A percentile compares a stretch with the other conserved stretches of the same genome.
These are phyloP conservation scores for Draba incana DNA, from an alignment of 345 rosid genomes.

Conservation along the genomic window DNA sequence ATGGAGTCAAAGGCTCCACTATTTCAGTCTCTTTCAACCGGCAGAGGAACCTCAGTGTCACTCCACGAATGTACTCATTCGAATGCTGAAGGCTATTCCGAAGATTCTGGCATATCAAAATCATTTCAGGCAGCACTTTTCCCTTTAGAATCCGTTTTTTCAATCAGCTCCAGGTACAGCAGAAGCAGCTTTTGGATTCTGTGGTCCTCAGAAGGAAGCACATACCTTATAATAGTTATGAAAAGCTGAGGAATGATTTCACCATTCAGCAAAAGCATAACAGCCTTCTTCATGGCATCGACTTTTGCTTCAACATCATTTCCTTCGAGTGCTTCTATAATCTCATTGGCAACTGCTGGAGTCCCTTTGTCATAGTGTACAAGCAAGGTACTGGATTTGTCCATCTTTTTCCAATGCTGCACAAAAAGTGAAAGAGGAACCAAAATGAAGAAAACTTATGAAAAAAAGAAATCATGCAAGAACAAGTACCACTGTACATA, in stretches of 20 bases:
- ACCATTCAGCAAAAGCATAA: constrained; percentile 85
- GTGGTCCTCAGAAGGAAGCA: constrained; percentile 88
- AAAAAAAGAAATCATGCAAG: constrained; percentile 2
- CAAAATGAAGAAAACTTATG: not conserved
- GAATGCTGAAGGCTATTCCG: constrained; percentile 90
- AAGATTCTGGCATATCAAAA: constrained; percentile 84
- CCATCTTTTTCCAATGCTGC: constrained; percentile 51
- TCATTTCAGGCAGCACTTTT: constrained; percentile 88
- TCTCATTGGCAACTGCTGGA: constrained; percentile 81
- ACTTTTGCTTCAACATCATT: constrained; percentile 66
- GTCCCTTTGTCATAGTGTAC: constrained; percentile 89
- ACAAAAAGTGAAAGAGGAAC: not conserved
- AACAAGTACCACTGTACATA: not conserved
- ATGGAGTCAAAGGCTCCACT: constrained; percentile 72
- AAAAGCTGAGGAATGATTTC: constrained; percentile 90
- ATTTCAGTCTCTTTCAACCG: constrained; percentile 71
- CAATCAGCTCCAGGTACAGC: constrained; percentile 80
- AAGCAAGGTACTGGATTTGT: constrained; percentile 76
- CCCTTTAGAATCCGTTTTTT: constrained; percentile 74
- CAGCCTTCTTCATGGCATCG: constrained; percentile 86
- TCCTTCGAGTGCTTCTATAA: constrained; percentile 87
- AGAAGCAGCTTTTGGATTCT: constrained; percentile 79
- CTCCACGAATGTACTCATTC: constrained; percentile 88
- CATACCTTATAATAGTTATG: constrained; percentile 86
- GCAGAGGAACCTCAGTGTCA: constrained; percentile 74